Conservation (phyloP, 148 eudicot genomes). For the Rhododendron kiyosumense region DNA sequence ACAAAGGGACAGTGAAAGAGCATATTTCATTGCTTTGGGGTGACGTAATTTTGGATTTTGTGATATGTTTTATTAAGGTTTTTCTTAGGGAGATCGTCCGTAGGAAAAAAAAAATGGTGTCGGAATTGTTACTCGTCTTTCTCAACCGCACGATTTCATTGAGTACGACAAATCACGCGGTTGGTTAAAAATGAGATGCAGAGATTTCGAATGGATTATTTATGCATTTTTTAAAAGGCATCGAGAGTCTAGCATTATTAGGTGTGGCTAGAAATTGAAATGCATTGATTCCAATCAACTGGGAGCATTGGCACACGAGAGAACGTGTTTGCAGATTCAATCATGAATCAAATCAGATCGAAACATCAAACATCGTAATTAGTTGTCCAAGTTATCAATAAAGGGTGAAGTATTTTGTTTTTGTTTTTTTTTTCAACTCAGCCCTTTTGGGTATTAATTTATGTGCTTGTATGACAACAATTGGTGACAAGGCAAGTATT, state of each 20-base stretch:
- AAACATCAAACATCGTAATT: neutral
- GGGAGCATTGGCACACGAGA: too few relatives aligned
- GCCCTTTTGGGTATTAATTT: neutral
- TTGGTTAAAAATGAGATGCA: neutral
- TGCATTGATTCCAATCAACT: too few relatives aligned
- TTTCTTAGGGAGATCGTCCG: neutral
- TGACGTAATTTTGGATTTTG: neutral
- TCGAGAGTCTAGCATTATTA: too few relatives aligned
- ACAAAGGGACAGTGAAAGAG: neutral
- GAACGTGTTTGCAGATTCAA: neutral
- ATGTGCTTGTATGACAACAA: slow-evolving; percentile 1
- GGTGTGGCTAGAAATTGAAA: too few relatives aligned
- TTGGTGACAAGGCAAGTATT: neutral
- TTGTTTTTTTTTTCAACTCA: neutral
- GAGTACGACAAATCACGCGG: neutral
- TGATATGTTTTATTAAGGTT: neutral
- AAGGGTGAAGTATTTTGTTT: neutral
- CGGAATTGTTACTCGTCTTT: neutral
- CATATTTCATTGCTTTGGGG: neutral
- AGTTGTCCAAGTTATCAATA: neutral
- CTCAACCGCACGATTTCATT: neutral
- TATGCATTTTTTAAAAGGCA: neutral
- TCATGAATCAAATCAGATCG: neutral
- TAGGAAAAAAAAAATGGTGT: neutral
- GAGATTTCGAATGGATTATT: neutral